Conservation (phyloP, 1,139 yeast genomes). For the Kodamaea arcana region DNA sequence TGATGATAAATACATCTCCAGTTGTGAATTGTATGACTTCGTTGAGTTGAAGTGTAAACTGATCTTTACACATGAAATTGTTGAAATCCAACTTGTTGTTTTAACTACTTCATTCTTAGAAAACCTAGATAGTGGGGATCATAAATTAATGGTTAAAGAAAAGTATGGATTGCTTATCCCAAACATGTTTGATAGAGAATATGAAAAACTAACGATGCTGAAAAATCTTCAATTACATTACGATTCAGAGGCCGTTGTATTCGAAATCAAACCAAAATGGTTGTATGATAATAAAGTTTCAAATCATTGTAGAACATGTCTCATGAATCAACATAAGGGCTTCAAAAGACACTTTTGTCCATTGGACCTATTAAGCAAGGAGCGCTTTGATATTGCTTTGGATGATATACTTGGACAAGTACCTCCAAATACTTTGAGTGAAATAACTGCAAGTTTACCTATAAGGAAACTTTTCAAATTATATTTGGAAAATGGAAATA, state of each 20-base stretch:
- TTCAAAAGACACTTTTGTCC: conserved; percentile 41
- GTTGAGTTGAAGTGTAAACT: conserved; percentile 40
- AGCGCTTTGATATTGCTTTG: conserved; percentile 31
- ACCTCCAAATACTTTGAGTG: conserved; percentile 18
- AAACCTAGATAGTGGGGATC: conserved; percentile 25
- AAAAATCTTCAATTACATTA: conserved; percentile 37
- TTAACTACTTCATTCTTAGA: conserved; percentile 33
- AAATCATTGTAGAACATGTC: conserved; percentile 45
- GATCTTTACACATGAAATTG: conserved; percentile 35
- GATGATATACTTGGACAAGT: conserved; percentile 31
- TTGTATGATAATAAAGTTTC: conserved; percentile 35
- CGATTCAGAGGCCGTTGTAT: conserved; percentile 27
- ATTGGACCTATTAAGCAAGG: conserved; percentile 33
- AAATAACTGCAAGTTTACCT: conserved; percentile 22
- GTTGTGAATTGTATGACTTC: conserved; percentile 42
- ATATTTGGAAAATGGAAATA: conserved; percentile 28
- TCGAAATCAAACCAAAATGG: conserved; percentile 49
- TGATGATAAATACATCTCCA: conserved; percentile 38
- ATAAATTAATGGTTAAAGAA: conserved; percentile 33
- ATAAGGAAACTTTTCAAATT: conserved; percentile 23
- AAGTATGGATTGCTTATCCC: conserved; percentile 41
- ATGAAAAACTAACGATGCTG: conserved; percentile 24
- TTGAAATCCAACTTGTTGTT: conserved; percentile 38
- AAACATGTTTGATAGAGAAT: conserved; percentile 36
- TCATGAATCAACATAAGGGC: conserved; percentile 35